These are phyloP conservation scores for Pulveroboletus frians DNA, from an alignment of 768 basidiomycete genomes.

Conservation along the genomic window DNA sequence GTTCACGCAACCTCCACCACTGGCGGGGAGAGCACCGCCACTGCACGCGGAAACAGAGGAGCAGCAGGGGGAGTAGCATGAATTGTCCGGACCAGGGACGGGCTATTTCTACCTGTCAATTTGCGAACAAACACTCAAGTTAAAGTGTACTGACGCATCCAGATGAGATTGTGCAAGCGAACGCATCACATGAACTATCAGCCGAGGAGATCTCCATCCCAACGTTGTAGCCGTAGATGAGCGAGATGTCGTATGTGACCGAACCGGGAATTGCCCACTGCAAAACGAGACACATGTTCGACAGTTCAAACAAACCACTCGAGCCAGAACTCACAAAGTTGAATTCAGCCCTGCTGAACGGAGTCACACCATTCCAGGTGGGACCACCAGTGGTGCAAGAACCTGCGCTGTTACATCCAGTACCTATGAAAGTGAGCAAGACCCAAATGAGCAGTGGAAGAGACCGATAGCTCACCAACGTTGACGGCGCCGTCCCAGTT, in stretches of 20 bases:
- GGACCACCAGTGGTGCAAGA: constrained; percentile 29
- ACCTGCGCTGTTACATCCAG: constrained; percentile 22
- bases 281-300: not conserved
- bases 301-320: not conserved
- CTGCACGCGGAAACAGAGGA: constrained; percentile 25
- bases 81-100: constrained; percentile 22
- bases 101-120: constrained; percentile 18
- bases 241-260: constrained; percentile 32
- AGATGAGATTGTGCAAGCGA: constrained; percentile 29
- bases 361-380: constrained; percentile 27
- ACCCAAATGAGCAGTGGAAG: not conserved
- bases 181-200: constrained; percentile 22
- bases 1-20: constrained; percentile 26
- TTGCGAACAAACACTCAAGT: not conserved
- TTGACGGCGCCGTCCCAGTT: constrained; percentile 31
- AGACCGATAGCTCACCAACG: constrained; percentile 16
- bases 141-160: constrained; percentile 24
- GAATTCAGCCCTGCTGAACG: constrained; percentile 32
- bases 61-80: constrained; percentile 30
- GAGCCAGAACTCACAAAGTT: constrained; percentile 22
- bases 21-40: constrained; percentile 24
- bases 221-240: constrained; percentile 33
- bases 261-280: constrained; percentile 23
- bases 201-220: constrained; percentile 32
- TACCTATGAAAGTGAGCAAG: constrained; percentile 20